phyloP scores from a whole-genome alignment of 179 eudicot species.

The Camellia oleifera region DNA sequence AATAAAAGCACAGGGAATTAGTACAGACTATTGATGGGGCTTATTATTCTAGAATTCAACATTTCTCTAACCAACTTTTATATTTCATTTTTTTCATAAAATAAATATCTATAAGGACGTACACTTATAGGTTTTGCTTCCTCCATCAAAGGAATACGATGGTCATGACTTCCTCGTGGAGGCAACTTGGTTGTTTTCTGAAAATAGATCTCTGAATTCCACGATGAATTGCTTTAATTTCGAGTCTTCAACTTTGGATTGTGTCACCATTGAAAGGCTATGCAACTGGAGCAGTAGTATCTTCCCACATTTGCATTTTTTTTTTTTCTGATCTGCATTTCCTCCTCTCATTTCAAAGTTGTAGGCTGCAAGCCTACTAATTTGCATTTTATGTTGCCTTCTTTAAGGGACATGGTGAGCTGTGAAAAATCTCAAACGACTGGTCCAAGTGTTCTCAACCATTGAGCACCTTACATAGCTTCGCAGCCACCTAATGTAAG shows the following conservation, averaged over 20 bases:
- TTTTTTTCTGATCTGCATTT: neutral
- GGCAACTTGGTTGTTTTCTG: too few relatives aligned
- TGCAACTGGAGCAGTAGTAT: neutral
- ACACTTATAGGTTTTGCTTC: too few relatives aligned
- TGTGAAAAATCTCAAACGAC: constrained; percentile 5
- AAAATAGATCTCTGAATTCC: too few relatives aligned
- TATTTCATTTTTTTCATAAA: neutral
- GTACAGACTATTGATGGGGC: neutral
- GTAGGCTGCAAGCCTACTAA: neutral
- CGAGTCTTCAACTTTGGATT: too few relatives aligned
- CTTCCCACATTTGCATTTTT: neutral
- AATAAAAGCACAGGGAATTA: neutral
- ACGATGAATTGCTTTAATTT: too few relatives aligned
- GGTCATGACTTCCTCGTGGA: too few relatives aligned
- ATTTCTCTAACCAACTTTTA: neutral
- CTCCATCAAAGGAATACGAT: too few relatives aligned
- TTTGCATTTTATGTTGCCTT: too few relatives aligned
- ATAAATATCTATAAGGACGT: too few relatives aligned
- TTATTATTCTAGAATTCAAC: neutral
- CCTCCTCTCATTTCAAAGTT: neutral
- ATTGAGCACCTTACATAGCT: neutral
- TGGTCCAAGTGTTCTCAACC: neutral
- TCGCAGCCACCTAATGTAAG: neutral
- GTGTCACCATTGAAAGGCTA: too few relatives aligned
- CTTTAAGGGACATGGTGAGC: too few relatives aligned